Conservation (phyloP, 2,329 filamentous ascomycete species). For the Aspergillus japonicus region DNA sequence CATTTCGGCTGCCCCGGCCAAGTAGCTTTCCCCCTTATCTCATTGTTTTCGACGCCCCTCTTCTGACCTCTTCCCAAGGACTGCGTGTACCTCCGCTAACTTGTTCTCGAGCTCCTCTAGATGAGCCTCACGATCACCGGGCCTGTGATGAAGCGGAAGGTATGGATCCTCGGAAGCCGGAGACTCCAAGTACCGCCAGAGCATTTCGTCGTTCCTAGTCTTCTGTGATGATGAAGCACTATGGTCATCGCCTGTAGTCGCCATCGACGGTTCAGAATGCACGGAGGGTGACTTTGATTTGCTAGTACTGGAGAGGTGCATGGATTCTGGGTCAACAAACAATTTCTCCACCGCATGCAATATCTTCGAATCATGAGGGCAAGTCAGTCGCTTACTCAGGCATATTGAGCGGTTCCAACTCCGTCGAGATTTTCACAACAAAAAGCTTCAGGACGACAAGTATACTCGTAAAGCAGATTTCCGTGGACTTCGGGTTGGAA, state of each 20-base stretch:
- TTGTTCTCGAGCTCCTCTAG: background rate
- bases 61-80: background rate
- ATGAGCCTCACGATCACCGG: background rate
- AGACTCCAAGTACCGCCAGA: background rate
- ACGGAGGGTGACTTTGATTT: background rate
- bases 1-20: no score
- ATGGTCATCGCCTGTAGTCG: background rate
- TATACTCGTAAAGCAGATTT: no score
- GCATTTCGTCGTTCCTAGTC: background rate
- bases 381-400: background rate
- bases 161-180: background rate
- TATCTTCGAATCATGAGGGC: background rate
- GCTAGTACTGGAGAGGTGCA: background rate
- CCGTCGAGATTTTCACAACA: background rate
- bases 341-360: background rate
- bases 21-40: background rate
- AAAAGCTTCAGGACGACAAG: no score
- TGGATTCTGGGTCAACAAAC: background rate
- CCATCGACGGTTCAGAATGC: background rate
- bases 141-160: background rate
- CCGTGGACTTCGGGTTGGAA: no score
- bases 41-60: background rate
- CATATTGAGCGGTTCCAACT: background rate
- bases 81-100: background rate
- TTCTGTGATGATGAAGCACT: background rate